phyloP scores from a whole-genome alignment of 116 monocot genomes.

The Phalaenopsis hybrid region DNA sequence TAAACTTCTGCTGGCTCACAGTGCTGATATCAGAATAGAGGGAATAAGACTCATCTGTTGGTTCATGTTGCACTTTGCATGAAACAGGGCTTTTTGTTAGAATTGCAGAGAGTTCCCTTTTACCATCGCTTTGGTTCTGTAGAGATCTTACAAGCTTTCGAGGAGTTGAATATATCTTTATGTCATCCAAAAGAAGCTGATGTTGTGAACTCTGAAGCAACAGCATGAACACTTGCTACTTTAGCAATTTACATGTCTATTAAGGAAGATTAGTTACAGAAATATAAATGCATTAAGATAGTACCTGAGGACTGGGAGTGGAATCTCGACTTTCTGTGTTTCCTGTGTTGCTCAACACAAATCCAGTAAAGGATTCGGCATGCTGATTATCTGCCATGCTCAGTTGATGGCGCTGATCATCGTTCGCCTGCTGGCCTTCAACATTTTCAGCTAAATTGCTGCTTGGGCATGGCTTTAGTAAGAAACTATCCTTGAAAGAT shows the following conservation, averaged over 20 bases:
- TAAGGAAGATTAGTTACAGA: not conserved
- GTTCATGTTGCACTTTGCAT: constrained; percentile 11
- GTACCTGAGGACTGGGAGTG: constrained; percentile 64
- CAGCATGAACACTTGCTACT: not conserved
- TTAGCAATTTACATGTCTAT: not conserved
- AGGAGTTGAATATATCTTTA: constrained; percentile 58
- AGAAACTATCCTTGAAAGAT: constrained; percentile 73
- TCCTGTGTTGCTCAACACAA: constrained; percentile 21
- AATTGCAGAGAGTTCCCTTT: not conserved
- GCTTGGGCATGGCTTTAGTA: constrained; percentile 20
- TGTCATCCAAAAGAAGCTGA: constrained; percentile 33
- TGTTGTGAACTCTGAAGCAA: constrained; percentile 26
- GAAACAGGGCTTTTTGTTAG: constrained; percentile 8
- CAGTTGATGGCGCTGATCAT: constrained; percentile 6
- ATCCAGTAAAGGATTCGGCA: constrained; percentile 48
- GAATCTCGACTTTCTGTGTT: constrained; percentile 8
- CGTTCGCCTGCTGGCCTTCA: constrained; percentile 5
- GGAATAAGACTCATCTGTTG: constrained; percentile 18
- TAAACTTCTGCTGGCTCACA: constrained; percentile 3
- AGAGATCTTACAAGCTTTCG: constrained; percentile 68
- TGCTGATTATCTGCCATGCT: constrained; percentile 15
- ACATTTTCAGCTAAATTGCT: constrained; percentile 9
- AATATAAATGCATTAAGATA: not conserved
- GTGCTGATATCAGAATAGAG: constrained; percentile 11
- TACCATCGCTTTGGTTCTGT: constrained; percentile 31